These are phyloP conservation scores for Boletus sp. DNA, from an alignment of 768 basidiomycete genomes.

Conservation along the genomic window DNA sequence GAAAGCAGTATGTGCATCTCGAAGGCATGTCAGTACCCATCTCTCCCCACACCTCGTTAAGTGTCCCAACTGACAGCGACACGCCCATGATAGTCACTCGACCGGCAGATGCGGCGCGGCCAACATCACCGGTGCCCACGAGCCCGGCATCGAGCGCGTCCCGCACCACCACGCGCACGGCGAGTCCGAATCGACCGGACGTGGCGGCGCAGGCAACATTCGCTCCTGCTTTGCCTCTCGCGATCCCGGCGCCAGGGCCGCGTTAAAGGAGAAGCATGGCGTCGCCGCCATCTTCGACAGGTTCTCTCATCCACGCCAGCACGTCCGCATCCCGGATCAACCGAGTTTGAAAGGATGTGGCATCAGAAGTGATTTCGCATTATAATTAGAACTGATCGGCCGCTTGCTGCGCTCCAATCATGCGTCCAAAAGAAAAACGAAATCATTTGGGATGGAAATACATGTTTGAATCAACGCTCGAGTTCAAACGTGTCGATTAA, in stretches of 20 bases:
- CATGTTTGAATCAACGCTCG: too few relatives aligned
- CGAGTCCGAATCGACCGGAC: constrained; percentile 46
- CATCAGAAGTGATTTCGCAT: too few relatives aligned
- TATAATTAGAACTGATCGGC: too few relatives aligned
- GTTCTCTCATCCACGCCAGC: constrained; percentile 22
- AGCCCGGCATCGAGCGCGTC: constrained; percentile 39
- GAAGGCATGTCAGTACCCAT: constrained; percentile 43
- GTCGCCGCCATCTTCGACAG: constrained; percentile 32
- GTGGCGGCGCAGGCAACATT: constrained; percentile 66
- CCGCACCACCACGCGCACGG: constrained; percentile 18
- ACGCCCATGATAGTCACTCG: constrained; percentile 47
- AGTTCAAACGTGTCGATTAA: not conserved
- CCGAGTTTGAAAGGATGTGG: not conserved
- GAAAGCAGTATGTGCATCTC: constrained; percentile 25
- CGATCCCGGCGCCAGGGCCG: constrained; percentile 24
- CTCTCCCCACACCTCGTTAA: too few relatives aligned
- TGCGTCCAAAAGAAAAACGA: too few relatives aligned
- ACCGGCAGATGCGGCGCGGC: constrained; percentile 69
- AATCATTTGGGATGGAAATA: too few relatives aligned
- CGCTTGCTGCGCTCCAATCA: too few relatives aligned
- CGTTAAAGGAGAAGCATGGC: constrained; percentile 31
- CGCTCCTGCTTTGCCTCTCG: constrained; percentile 37
- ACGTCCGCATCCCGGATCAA: not conserved
- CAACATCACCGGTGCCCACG: constrained; percentile 46
- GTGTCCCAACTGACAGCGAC: not conserved